Evolutionary conservation across 2,329 filamentous ascomycete genomes (phyloP).

Genomic region (Fusarium pseudoanthophilum): DNA sequence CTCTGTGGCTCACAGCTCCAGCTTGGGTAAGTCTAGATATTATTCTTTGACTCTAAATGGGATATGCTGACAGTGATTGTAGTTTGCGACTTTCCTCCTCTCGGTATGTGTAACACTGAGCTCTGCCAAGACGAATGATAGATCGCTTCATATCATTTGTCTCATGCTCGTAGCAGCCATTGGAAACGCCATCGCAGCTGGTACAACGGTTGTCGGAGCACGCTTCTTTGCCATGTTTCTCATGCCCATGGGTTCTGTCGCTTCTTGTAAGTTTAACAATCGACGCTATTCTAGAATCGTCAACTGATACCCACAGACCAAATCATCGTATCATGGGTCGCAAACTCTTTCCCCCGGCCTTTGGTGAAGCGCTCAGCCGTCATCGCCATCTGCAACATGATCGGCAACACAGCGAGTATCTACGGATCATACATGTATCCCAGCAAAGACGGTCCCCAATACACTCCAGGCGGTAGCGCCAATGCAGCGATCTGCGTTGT

Average conservation of each 20-base stretch:
- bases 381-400: conserved; percentile 73
- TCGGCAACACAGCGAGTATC: conserved; percentile 68
- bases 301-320: conserved; percentile 48
- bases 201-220: conserved; percentile 59
- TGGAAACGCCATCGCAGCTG: conserved; percentile 67
- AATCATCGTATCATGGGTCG: conserved; percentile 73
- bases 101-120: conserved; percentile 65
- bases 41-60: too few species aligned
- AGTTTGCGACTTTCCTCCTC: conserved; percentile 63
- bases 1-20: conserved; percentile 67
- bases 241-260: conserved; percentile 65
- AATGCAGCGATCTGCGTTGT: conserved; percentile 72
- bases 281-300: rapidly evolving
- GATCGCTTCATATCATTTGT: conserved; percentile 65
- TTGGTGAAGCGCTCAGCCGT: conserved; percentile 72
- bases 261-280: conserved; percentile 51
- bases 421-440: conserved; percentile 62
- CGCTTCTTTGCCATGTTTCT: conserved; percentile 73
- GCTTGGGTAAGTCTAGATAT: conserved; percentile 57
- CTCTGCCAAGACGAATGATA: conserved; percentile 63
- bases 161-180: conserved; percentile 63
- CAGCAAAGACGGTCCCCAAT: conserved; percentile 54
- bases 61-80: not conserved
- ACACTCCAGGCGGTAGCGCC: conserved; percentile 65
- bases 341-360: conserved; percentile 77